Evolutionary conservation across 1,284 basidiomycete genomes (phyloP), one percentile per base, ranked within the genome.

Genomic region (Leccinum solheimii): DNA sequence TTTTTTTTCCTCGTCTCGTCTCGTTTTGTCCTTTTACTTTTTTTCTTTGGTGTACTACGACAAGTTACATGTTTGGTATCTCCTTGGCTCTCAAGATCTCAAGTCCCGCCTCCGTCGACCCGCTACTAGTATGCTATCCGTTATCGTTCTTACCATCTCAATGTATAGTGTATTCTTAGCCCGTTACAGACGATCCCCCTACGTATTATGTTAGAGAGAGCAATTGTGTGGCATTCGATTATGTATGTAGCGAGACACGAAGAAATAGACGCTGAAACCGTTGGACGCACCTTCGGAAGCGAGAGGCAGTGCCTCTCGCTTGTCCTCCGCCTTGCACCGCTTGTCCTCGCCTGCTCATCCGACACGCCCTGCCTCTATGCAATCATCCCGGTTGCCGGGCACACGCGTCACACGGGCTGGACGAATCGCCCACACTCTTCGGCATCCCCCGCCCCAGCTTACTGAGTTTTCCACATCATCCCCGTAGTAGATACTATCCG

Each of bases 11-110:
- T 49, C 16, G 21, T 52, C 57, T 67, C 34, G 63, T 38, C 57
- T 70, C 34, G 63, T 38, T 58, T 55, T 71, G 63, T 68, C 50
- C 27, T 52, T 51, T n/a, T 5, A 26, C 14, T 50, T 27, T 8
- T 26, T 11, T 27, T 51, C 16, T 27, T 51, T 27, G 26, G 50
- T 51, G 50, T 51, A 51, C 50, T 27, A 26, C 49, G 3, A 23
- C 45, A 45, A 45, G 16, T 19, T 23, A 13, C 21, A 6, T 48
- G 19, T 49, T 23, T 23, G 45, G 16, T 16, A 10, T 50, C 49
- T 16, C 23, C 32, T 13, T 45, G 43, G 53, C 32, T 27, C 16
- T 52, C 51, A 16, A 27, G 53, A 21, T 27, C 10, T 52, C 51
- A 16, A 27, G 16, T 52, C 43, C 43, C 11, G 9, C 10, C 43